Base-by-base conservation (phyloP, 345 rosid genomes). In the Triadica sebifera region DNA sequence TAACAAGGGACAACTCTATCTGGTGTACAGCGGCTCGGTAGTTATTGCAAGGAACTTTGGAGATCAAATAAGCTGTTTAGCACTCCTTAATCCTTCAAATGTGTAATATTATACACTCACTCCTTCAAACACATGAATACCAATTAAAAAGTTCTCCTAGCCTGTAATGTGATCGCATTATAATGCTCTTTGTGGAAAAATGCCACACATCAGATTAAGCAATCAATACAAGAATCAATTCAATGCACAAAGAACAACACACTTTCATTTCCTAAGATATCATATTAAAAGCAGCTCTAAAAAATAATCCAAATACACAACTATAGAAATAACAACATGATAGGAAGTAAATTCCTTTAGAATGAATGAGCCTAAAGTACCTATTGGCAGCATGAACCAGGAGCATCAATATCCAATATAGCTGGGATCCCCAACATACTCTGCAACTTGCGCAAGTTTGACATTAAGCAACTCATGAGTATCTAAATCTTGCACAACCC, bases 401-500 rank as follows among this genome's bases (percentile, higher is more conserved):
- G 11, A 39, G 51, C 51, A 66, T 72, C 72, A 77, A 57, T 71
- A 77, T 20, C 76, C 80, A 71, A 71, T 47, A 62, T 56, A 71
- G 67, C 76, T 65, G 59, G 91, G 92, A 89, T 91, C 93, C 45
- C 92, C 97, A 24, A 81, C 65, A 60, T 86, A 94, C 89, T 90
- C 95, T 1, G 97, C 97, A 77, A 94, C 81, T 81, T 94, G 97
- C 20, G 91, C 97, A 3, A 94, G 97, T 62, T 79, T 84, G 51
- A 92, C 90, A 67, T 84, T 78, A 71, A 89, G 69, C 88, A 89
- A 73, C 72, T 86, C 84, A 47, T 86, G 91, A 57, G 83, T 88
- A 61, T 87, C 91, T 59, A 85, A 84, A 77, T 91, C 91, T 34
- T 87, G 81, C 58, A 94, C 92, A 45, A 94, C 83, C 46, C 90